phyloP scores from a whole-genome alignment of 2,329 filamentous ascomycete species.

The Amesomyces nigricolor region DNA sequence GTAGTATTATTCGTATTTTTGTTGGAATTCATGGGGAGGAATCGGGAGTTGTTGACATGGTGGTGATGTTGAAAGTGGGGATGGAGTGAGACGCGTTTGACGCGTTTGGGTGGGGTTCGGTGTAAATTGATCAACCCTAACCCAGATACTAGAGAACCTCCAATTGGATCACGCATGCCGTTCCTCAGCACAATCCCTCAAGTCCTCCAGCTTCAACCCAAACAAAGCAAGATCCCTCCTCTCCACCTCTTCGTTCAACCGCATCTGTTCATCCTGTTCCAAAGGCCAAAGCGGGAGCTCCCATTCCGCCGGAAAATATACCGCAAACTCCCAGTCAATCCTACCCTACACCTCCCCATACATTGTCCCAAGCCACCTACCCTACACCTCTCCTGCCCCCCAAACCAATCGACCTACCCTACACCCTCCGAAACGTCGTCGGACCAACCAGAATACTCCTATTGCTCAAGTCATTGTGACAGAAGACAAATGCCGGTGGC shows the following conservation, averaged over 20 bases:
- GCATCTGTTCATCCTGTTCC: too few relatives aligned
- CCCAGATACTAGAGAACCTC: not conserved
- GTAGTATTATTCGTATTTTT: not conserved
- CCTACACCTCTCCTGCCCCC: too few relatives aligned
- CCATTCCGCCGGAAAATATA: not conserved
- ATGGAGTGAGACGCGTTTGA: not conserved
- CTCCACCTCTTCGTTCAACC: too few relatives aligned
- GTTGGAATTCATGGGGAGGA: not conserved
- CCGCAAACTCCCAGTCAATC: constrained; percentile 2
- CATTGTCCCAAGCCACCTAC: too few relatives aligned
- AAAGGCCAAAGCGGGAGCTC: not conserved
- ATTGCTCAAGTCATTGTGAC: not conserved
- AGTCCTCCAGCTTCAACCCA: too few relatives aligned
- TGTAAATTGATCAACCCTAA: constrained; percentile 1
- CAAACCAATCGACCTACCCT: too few relatives aligned
- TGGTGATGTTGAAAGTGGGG: too few relatives aligned
- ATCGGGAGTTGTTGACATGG: not conserved
- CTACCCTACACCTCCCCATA: too few relatives aligned
- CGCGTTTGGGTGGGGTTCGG: not conserved
- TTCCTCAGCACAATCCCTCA: too few relatives aligned
- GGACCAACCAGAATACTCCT: not conserved
- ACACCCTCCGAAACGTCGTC: not conserved
- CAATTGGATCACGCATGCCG: too few relatives aligned
- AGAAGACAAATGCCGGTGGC: not conserved
- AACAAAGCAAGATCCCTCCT: too few relatives aligned